Evolutionary conservation across 108 stramenopile genomes (phyloP).

Genomic region (Cyclotella choctawhatcheeana): DNA sequence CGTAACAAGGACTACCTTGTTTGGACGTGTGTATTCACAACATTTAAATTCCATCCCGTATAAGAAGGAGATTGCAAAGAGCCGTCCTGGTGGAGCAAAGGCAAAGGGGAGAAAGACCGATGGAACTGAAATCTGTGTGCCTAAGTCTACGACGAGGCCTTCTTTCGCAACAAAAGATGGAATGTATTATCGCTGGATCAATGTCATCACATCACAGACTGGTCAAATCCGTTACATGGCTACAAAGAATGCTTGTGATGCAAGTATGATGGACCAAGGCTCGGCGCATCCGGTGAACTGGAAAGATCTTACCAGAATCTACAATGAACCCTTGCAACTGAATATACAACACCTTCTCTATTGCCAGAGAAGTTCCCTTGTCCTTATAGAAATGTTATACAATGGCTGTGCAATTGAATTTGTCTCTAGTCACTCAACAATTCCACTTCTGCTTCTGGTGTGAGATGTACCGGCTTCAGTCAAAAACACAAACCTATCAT

Average conservation of each 20-base stretch:
- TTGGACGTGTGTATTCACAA: background rate
- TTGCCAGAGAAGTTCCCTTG: background rate
- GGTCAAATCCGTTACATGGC: background rate
- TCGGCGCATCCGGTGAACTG: background rate
- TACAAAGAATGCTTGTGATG: background rate
- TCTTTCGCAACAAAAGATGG: background rate
- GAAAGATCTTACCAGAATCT: background rate
- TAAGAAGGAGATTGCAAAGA: background rate
- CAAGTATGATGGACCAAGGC: background rate
- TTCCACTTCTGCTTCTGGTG: background rate
- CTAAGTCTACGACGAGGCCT: background rate
- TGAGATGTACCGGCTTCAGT: background rate
- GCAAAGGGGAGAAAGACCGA: background rate
- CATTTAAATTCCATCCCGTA: background rate
- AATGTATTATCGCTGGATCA: background rate
- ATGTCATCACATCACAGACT: background rate
- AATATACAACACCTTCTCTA: background rate
- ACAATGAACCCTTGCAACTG: background rate
- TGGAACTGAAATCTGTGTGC: background rate
- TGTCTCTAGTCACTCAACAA: constrained; percentile 5
- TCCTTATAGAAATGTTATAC: background rate
- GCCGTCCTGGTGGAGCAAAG: background rate
- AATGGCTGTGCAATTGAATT: background rate
- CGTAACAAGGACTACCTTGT: background rate
- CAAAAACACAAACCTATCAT: background rate